Conservation (phyloP, 2,329 filamentous ascomycete genomes). For the Truncatella angustata region DNA sequence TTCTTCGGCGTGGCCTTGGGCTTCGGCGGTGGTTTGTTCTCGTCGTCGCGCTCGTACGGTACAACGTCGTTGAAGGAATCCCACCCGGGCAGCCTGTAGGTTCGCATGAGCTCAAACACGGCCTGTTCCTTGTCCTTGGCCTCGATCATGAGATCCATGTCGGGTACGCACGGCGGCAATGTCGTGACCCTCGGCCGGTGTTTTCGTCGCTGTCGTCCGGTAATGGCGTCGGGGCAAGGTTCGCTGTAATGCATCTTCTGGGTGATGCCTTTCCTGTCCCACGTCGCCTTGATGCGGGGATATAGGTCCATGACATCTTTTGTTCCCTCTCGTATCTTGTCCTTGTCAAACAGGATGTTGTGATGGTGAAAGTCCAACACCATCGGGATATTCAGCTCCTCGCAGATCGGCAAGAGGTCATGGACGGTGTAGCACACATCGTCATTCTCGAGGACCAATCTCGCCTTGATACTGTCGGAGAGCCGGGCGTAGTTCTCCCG, state of each 20-base stretch:
- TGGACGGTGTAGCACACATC: constrained; percentile 93
- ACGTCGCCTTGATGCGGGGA: constrained; percentile 77
- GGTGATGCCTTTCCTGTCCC: constrained; percentile 78
- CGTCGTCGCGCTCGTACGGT: constrained; percentile 73
- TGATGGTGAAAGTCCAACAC: constrained; percentile 95
- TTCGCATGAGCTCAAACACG: constrained; percentile 90
- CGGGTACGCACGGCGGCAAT: constrained; percentile 75
- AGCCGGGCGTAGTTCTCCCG: constrained; percentile 68
- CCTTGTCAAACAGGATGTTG: constrained; percentile 83
- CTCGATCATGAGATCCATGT: constrained; percentile 98
- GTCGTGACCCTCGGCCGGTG: constrained; percentile 78
- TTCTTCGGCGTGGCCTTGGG: constrained; percentile 42
- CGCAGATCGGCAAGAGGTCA: constrained; percentile 83
- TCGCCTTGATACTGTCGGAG: constrained; percentile 68
- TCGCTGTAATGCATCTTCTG: constrained; percentile 99
- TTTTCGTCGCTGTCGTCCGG: constrained; percentile 75
- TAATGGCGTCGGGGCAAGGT: constrained; percentile 72
- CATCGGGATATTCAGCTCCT: constrained; percentile 90
- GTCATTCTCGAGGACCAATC: constrained; percentile 90
- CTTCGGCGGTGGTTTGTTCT: constrained; percentile 59
- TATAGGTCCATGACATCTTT: constrained; percentile 74
- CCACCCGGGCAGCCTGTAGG: constrained; percentile 78
- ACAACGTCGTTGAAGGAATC: constrained; percentile 74
- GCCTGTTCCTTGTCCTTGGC: constrained; percentile 98
- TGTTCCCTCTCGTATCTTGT: constrained; percentile 76